These are phyloP conservation scores for Fusarium denticulatum DNA, from an alignment of 2,329 filamentous ascomycete genomes.

Conservation along the genomic window DNA sequence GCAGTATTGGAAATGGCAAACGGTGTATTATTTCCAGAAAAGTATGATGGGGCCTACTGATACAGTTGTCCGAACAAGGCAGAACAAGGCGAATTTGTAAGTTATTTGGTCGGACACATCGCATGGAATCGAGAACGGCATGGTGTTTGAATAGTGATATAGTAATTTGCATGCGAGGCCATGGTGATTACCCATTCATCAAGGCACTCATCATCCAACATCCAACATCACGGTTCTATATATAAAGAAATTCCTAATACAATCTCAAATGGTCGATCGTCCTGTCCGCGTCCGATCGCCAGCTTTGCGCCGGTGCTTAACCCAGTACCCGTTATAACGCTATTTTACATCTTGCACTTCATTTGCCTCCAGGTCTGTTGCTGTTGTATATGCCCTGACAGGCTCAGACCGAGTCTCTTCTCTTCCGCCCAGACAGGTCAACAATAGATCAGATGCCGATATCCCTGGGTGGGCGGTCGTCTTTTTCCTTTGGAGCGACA, in stretches of 20 bases:
- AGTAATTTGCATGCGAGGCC: not conserved
- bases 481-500: not conserved
- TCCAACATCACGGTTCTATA: slow-evolving; percentile 23
- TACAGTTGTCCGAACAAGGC: not conserved
- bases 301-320: slow-evolving; percentile 32
- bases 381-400: slow-evolving; percentile 23
- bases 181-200: not conserved
- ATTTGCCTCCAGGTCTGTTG: not conserved
- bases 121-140: not conserved
- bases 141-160: not conserved
- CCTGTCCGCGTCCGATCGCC: slow-evolving; percentile 17
- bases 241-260: slow-evolving; percentile 21
- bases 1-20: slow-evolving; percentile 52
- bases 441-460: not conserved
- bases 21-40: slow-evolving; percentile 54
- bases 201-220: not conserved
- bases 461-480: not conserved
- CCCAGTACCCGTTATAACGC: slow-evolving; percentile 12
- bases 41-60: slow-evolving; percentile 44
- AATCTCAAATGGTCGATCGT: slow-evolving; percentile 31
- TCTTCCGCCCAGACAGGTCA: not conserved
- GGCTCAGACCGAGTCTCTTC: slow-evolving; percentile 4
- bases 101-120: not conserved
- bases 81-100: not conserved
- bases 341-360: slow-evolving; percentile 29